Base-by-base conservation (phyloP, 2,329 filamentous ascomycete genomes). In the Xylariales sp. region DNA sequence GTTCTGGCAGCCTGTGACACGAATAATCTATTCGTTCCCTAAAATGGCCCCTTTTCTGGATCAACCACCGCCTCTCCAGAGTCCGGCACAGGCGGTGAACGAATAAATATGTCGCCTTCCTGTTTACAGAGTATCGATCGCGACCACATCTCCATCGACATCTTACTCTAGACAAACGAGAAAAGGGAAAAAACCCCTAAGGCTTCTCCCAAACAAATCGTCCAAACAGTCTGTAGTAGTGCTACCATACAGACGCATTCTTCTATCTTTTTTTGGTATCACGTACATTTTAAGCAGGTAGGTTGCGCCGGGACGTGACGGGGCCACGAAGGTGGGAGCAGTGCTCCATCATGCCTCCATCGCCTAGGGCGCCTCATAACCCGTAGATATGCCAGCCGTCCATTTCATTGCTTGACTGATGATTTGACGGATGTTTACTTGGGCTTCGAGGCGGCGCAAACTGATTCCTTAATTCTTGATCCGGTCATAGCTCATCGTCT, bases 401-500 rank as follows among this genome's bases (percentile, higher is more conserved):
- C 52, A 77, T 74, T 56, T 69, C 70, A 66, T 76, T 72, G 41
- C 50, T 63, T 45, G 72, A 67, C 23, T 64, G 65, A 61, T 43
- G 60, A 30, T 64, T 62, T 45, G 64, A 64, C 39, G 73, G 65
- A 60, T 75, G 71, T 68, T 72, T 67, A 64, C 76, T 74, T 65
- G 75, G 75, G 66, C 73, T 72, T 70, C 78, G 77, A 62, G 71
- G 77, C 67, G 84, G 84, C 67, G 83, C 81, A 77, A 85, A 86
- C 80, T 92, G 90, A 62, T 82, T 85, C 74, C 90, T 83, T 54
- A 93, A 80, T 79, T 93, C 90, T 79, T 89, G 80, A 52, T 88
- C 83, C 71, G 94, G 93, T 97, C 94, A 97, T 81, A 94, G 86
- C 82, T 94, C 92, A 76, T 95, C 93, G 75, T 95, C 93, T 72